Base-by-base conservation (phyloP, 192 early-diverging fungal species). In the Coemansia erecta region DNA sequence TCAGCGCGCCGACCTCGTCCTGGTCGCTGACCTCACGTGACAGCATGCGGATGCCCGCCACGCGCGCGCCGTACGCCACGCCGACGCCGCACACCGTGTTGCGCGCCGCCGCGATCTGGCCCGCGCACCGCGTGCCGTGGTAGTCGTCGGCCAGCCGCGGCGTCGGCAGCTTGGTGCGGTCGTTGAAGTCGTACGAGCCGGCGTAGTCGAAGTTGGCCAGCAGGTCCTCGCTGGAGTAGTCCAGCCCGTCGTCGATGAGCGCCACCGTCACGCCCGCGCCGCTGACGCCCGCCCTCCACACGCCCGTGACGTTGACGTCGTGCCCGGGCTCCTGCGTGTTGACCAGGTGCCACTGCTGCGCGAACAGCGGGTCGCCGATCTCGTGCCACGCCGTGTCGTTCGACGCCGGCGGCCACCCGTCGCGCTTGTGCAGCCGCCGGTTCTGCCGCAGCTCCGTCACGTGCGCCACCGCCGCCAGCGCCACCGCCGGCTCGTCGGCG, bases 121-220 rank as follows among this genome's bases (percentile, higher is more conserved):
- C 97, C 7, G 97, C 97, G 71, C 95, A 99, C 39, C 97, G 81
- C 10, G 97, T 99, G 42, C 97, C 97, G 68, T 99, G 97, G 45
- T 84, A 83, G 67, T 99, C 97, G 33, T 93, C 89, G 14, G 35
- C 28, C 0, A 90, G 53, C 46, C 72, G 81, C 21, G 95, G 97
- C 45, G 76, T 86, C 7, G 95, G 95, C 28, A 89, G 63, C 40
- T 75, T 65, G 6, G 66, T 83, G 63, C 90, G 86, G 58, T 92
- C 87, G 64, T 98, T 98, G 67, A 90, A 99, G 71, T 99, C 97
- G 65, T 93, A 94, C 0, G 97, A 99, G 4, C 94, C 95, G 44
- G 77, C 84, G 8, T 84, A 87, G 67, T 92, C 93, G 85, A 94
- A 97, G 80, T 93, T 94, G 44, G 81, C 85, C 39, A 82, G 74